Conservation (phyloP, 225 moss, liverwort and hornwort genomes). For the Thuidium tamariscinum region DNA sequence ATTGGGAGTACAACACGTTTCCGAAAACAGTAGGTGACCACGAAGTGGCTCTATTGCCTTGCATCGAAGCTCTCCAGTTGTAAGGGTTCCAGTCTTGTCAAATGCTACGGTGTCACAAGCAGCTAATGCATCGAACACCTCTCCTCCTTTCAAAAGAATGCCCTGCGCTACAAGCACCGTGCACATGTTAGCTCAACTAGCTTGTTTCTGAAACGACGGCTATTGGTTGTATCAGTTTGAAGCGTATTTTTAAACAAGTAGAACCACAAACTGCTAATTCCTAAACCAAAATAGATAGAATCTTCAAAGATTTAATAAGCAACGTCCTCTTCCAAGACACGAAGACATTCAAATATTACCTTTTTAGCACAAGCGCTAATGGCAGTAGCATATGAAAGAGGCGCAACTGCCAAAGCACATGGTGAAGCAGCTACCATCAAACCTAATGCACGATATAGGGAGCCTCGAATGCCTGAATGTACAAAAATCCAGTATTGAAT, state of each 20-base stretch:
- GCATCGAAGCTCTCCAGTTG: conserved; percentile 87
- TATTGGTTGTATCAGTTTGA: background rate
- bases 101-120: conserved; percentile 87
- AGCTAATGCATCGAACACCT: conserved; percentile 86
- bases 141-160: conserved; percentile 96
- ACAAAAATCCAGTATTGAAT: background rate
- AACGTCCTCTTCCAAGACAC: background rate
- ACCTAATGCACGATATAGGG: conserved; percentile 85
- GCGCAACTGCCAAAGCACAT: conserved; percentile 95
- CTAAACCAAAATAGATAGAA: background rate
- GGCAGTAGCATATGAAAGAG: conserved; percentile 94
- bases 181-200: background rate
- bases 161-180: conserved; percentile 38
- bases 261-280: background rate
- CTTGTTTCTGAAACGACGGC: background rate
- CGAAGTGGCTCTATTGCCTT: conserved; percentile 95
- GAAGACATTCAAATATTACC: conserved; percentile 21
- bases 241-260: background rate
- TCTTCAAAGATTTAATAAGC: background rate
- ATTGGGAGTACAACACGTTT: conserved; percentile 69
- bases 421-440: conserved; percentile 99
- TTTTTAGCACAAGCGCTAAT: conserved; percentile 92
- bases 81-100: conserved; percentile 97
- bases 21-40: conserved; percentile 42
- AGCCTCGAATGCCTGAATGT: conserved; percentile 81